Evolutionary conservation across 2,329 filamentous ascomycete genomes (phyloP).

Genomic region (Coniosporium tulheliwenetii): DNA sequence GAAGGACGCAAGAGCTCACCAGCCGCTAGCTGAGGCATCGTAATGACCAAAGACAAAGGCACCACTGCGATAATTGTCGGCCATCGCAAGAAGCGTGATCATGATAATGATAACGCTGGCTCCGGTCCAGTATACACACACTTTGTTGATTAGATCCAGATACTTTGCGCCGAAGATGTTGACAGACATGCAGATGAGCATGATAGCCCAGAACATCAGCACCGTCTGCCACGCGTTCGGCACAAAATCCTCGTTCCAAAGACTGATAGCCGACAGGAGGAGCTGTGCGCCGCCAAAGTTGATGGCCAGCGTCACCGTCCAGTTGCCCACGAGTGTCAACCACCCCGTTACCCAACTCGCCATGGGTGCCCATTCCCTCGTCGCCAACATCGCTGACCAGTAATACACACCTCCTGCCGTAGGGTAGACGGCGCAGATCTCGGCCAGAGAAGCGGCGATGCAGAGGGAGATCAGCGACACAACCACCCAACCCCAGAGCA

Average conservation of each 20-base stretch:
- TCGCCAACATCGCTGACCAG: constrained; percentile 50
- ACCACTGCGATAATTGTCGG: constrained; percentile 31
- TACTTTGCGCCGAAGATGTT: constrained; percentile 49
- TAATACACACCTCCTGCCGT: constrained; percentile 58
- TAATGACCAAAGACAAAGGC: constrained; percentile 16
- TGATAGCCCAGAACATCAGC: constrained; percentile 56
- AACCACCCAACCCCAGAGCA: constrained; percentile 55
- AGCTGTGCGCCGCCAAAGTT: constrained; percentile 60
- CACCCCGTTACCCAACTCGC: constrained; percentile 57
- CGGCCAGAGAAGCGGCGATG: constrained; percentile 51
- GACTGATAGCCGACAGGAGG: constrained; percentile 49
- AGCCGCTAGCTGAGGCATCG: constrained; percentile 38
- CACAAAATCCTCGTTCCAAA: constrained; percentile 55
- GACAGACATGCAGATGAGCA: constrained; percentile 45
- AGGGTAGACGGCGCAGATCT: constrained; percentile 54
- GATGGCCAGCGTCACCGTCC: constrained; percentile 43
- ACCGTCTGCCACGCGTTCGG: constrained; percentile 55
- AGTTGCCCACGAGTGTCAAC: constrained; percentile 58
- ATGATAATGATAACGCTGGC: constrained; percentile 54
- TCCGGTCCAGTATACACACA: constrained; percentile 59
- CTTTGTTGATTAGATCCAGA: constrained; percentile 54
- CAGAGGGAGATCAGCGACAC: constrained; percentile 46
- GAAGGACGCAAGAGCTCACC: constrained; percentile 22
- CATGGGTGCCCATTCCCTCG: constrained; percentile 48
- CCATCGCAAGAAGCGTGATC: constrained; percentile 46